Evolutionary conservation across 2,329 filamentous ascomycete species (phyloP), one percentile per base, ranked within the genome.

Genomic region (Paecilomyces variotii): DNA sequence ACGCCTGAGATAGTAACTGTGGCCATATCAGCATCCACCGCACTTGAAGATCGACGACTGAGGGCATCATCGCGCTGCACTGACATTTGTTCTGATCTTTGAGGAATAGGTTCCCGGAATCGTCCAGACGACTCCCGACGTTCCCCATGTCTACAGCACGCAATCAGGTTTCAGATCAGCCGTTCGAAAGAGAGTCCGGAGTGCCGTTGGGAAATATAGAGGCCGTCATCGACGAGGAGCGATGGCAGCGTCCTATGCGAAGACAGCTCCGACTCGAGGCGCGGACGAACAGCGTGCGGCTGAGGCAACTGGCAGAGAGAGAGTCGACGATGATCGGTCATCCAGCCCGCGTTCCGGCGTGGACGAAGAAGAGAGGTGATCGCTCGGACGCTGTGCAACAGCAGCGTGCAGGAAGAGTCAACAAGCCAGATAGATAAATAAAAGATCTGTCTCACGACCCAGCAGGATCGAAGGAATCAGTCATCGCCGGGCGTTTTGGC

Each of bases 71-170:
- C n/a, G 19, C n/a, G 39, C 39, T 45, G 68, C 68, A 79, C 88
- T 72, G 82, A 97, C 94, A 86, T 82, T 91, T 87, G 74, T 85
- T 90, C 81, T 96, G 94, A 74, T 99, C 94, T 79, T 89, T 88
- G 72, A 97, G 81, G 74, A 89, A 95, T 73, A 97, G 80, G 68
- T 85, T 83, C 72, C 86, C 89, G 70, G 72, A 70, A 62, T 97
- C 92, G 68, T 96, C 92, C 69, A 87, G 86, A 76, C 87, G 89
- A 81, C 92, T 97, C 75, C 86, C 87, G 76, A 97, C 87, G 80
- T 89, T 91, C 72, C 94, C 94, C 94, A 99, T 99, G 74, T 77
- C 83, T 78, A 74, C 67, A 60, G 57, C 53, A 54, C 57, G 59
- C 57, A 58, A 65, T 24, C 52, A 52, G 61, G 63, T 68, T 19